phyloP scores from a whole-genome alignment of 179 eudicot species.

The Nepenthes alata region DNA sequence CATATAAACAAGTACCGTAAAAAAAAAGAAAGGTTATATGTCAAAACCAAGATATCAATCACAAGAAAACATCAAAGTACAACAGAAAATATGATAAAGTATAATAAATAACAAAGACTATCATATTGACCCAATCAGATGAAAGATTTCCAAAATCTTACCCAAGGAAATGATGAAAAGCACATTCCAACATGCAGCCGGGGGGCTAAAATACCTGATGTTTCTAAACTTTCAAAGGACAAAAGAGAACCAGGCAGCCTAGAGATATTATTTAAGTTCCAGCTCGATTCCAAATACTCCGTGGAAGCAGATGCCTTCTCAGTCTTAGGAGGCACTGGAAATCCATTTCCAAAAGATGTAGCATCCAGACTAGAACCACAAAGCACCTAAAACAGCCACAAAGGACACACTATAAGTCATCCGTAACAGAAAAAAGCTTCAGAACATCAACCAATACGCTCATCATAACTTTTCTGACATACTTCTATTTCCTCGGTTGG shows the following conservation, averaged over 20 bases:
- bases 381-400: constrained; percentile 43
- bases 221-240: constrained; percentile 32
- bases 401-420: constrained; percentile 8
- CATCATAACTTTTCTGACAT: constrained; percentile 15
- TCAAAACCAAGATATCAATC: constrained; percentile 2
- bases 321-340: constrained; percentile 16
- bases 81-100: background rate
- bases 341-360: constrained; percentile 24
- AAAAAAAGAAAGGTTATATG: background rate
- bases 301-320: constrained; percentile 15
- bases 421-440: constrained; percentile 1
- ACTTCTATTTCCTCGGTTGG: constrained; percentile 77
- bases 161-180: constrained; percentile 82
- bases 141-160: constrained; percentile 21
- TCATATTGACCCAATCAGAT: background rate
- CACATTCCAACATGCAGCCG: constrained; percentile 76
- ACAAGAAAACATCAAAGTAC: background rate
- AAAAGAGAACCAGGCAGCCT: constrained; percentile 71
- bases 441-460: background rate
- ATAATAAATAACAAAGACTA: too few species aligned
- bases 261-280: constrained; percentile 57
- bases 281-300: constrained; percentile 33
- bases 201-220: constrained; percentile 32
- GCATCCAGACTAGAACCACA: constrained; percentile 30
- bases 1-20: background rate